Percentiles rank a stretch among this genome's conserved stretches.
Evolutionary conservation across 108 stramenopile species (phyloP).

Genomic region (Cyclotella distinguenda): DNA sequence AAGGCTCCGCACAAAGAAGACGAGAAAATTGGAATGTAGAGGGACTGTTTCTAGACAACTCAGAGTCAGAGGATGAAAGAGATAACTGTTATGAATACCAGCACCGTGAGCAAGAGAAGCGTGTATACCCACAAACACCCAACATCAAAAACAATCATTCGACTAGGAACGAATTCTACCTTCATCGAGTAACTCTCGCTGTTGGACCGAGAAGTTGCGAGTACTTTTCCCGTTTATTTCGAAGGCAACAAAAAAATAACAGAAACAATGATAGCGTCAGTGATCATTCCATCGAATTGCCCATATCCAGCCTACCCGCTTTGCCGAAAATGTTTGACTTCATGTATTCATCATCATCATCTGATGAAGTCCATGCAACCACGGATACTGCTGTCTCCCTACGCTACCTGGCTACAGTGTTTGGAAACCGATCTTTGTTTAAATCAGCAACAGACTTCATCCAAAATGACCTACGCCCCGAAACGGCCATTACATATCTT

Average conservation of each 20-base stretch:
- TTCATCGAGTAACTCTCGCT: slow-evolving; percentile 55
- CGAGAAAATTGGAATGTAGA: slow-evolving; percentile 43
- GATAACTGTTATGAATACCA: slow-evolving; percentile 5
- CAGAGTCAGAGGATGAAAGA: slow-evolving; percentile 19
- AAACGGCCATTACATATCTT: slow-evolving; percentile 35
- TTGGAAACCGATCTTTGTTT: slow-evolving; percentile 35
- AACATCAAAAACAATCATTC: not conserved
- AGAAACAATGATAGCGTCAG: slow-evolving; percentile 1
- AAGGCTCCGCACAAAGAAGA: slow-evolving; percentile 10
- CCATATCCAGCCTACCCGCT: slow-evolving; percentile 28
- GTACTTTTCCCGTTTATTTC: slow-evolving; percentile 48
- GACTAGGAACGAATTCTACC: slow-evolving; percentile 36
- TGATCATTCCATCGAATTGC: slow-evolving; percentile 31
- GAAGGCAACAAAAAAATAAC: not conserved
- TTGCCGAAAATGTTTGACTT: slow-evolving; percentile 40
- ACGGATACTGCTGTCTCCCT: slow-evolving; percentile 34
- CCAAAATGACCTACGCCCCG: slow-evolving; percentile 30
- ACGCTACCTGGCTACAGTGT: slow-evolving; percentile 27
- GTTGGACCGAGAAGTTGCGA: slow-evolving; percentile 58
- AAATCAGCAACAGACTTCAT: slow-evolving; percentile 38
- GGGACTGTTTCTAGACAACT: slow-evolving; percentile 39
- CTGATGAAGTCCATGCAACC: slow-evolving; percentile 28
- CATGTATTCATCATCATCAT: slow-evolving; percentile 24
- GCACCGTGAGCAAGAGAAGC: not conserved
- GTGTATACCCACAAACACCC: not conserved